Percentiles rank a stretch among this genome's conserved stretches.
These are phyloP conservation scores for Ogataea methylovora DNA, from an alignment of 805 yeast genomes.

Conservation along the genomic window DNA sequence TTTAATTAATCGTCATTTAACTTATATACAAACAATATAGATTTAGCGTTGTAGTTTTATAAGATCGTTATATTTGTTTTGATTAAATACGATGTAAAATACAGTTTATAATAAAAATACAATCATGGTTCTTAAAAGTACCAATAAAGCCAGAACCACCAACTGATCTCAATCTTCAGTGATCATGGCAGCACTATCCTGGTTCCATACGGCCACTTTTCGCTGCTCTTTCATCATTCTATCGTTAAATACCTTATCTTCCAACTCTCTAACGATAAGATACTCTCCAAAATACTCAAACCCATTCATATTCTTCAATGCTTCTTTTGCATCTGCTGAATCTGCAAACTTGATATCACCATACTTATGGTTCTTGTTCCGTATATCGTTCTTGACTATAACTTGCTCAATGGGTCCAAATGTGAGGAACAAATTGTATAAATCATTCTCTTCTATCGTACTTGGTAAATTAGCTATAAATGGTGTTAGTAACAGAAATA, in stretches of 20 bases:
- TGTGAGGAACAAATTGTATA: slow-evolving; percentile 9
- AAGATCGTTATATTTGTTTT: no score
- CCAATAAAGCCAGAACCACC: no score
- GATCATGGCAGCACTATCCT: background rate
- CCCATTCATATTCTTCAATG: slow-evolving; percentile 16
- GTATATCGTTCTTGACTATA: slow-evolving; percentile 3
- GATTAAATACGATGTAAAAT: no score
- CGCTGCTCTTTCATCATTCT: background rate
- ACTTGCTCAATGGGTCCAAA: slow-evolving; percentile 12
- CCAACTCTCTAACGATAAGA: slow-evolving; percentile 5
- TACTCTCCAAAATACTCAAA: slow-evolving; percentile 8
- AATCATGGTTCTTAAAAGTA: no score
- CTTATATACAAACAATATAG: no score
- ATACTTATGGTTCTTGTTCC: slow-evolving; percentile 2
- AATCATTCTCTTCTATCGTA: slow-evolving; percentile 4
- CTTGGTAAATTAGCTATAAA: slow-evolving; percentile 10
- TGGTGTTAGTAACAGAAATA: background rate
- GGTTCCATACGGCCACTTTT: slow-evolving; percentile 3
- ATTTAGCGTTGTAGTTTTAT: no score
- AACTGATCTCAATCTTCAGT: no score
- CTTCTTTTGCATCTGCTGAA: slow-evolving; percentile 12
- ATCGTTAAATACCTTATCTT: background rate
- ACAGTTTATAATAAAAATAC: no score
- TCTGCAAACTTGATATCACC: slow-evolving; percentile 9
- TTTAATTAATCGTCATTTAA: no score